phyloP scores from a whole-genome alignment of 345 rosid species.

The Raphanus raphanistrum region DNA sequence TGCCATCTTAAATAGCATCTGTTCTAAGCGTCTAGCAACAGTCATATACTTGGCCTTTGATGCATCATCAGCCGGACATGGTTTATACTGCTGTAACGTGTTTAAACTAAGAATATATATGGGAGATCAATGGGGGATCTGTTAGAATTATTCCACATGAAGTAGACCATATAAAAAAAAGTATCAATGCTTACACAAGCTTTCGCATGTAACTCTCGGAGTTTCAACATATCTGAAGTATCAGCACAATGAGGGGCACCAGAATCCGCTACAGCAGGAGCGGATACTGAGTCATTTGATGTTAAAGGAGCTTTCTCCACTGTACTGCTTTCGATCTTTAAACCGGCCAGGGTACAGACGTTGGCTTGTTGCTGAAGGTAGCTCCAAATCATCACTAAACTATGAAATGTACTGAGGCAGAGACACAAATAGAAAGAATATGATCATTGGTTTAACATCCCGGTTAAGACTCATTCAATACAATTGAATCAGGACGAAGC shows the following conservation, averaged over 20 bases:
- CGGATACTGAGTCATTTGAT: neutral
- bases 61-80: conserved; percentile 45
- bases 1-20: conserved; percentile 72
- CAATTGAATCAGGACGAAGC: neutral
- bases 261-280: no score
- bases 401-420: neutral
- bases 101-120: no score
- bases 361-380: neutral
- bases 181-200: no score
- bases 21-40: conserved; percentile 80
- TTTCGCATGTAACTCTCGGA: neutral
- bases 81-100: conserved; percentile 17
- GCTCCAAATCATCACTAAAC: neutral
- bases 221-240: neutral
- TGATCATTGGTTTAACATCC: neutral
- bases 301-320: neutral
- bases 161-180: no score
- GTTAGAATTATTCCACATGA: no score
- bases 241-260: no score
- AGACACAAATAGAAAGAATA: neutral
- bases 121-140: no score
- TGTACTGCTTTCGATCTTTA: neutral
- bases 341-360: neutral
- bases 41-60: conserved; percentile 53
- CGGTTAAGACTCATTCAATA: conserved; percentile 1